These are phyloP conservation scores for Xylaria telfairii DNA, from an alignment of 495 filamentous ascomycete species.

Conservation along the genomic window DNA sequence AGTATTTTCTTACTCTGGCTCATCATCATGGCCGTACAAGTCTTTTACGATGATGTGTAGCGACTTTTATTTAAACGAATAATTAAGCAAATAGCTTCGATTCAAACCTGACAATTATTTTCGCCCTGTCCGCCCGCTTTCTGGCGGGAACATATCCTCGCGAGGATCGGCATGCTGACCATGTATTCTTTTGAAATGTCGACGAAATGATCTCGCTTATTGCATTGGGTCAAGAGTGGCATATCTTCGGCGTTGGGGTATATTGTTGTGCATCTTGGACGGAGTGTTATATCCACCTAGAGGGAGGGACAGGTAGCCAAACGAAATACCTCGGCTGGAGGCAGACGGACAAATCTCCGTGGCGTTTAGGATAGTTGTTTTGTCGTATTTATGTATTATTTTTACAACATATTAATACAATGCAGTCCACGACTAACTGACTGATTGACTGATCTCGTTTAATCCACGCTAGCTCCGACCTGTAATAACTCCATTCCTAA, in stretches of 20 bases:
- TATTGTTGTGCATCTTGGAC: neutral
- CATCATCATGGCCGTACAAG: conserved; percentile 90
- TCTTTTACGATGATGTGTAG: conserved; percentile 64
- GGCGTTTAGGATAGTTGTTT: neutral
- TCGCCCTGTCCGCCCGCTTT: neutral
- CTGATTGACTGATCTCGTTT: too few species aligned
- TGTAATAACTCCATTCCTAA: neutral
- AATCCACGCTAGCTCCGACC: neutral
- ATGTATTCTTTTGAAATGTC: conserved; percentile 13
- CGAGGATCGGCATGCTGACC: neutral
- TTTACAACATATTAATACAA: neutral
- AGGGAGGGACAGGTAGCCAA: neutral
- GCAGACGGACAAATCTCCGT: neutral
- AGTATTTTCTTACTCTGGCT: conserved; percentile 91
- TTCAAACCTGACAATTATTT: neutral
- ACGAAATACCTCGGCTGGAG: neutral
- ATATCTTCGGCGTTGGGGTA: neutral
- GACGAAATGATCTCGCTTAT: neutral
- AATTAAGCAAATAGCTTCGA: neutral
- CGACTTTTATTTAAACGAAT: neutral
- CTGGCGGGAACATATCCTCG: neutral
- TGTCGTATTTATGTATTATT: conserved; percentile 3
- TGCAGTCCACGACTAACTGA: neutral
- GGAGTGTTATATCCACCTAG: neutral
- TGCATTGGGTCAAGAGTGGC: neutral